Evolutionary conservation across 2,329 filamentous ascomycete species (phyloP).

Genomic region (Calonectria fujianensis): DNA sequence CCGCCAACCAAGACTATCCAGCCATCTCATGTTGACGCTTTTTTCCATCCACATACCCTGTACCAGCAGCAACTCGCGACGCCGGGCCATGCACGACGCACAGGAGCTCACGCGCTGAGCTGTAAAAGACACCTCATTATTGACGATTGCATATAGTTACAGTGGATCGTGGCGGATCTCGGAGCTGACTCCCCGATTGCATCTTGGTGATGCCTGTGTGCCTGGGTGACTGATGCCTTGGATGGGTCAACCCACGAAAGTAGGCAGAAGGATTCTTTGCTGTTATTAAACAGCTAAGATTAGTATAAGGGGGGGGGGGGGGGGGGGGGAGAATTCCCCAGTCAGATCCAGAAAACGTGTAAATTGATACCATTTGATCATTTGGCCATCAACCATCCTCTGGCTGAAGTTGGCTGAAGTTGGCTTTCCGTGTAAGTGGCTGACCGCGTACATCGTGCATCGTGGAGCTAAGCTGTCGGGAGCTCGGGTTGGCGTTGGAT

Average conservation of each 20-base stretch:
- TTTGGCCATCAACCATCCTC: not conserved
- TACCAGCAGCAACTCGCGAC: constrained; percentile 1
- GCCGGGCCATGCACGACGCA: not conserved
- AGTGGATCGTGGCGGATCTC: not conserved
- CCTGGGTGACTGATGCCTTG: not conserved
- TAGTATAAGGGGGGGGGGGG: too few species aligned
- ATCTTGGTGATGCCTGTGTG: not conserved
- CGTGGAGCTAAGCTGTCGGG: constrained; percentile 20
- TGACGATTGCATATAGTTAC: too few species aligned
- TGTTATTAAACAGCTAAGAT: not conserved
- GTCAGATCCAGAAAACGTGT: not conserved
- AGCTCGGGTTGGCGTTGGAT: constrained; percentile 19
- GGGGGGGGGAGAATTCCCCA: too few species aligned
- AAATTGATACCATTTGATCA: not conserved
- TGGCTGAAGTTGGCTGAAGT: not conserved
- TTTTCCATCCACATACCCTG: not conserved
- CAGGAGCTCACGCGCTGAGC: not conserved
- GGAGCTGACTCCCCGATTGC: not conserved
- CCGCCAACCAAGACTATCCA: constrained; percentile 29
- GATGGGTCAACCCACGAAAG: not conserved
- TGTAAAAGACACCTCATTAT: not conserved
- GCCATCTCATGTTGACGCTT: constrained; percentile 1
- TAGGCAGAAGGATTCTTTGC: constrained; percentile 4
- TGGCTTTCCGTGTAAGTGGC: constrained; percentile 19
- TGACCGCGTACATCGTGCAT: not conserved